These are phyloP conservation scores for Exophiala alcalophila DNA, from an alignment of 2,329 filamentous ascomycete species.

Conservation along the genomic window DNA sequence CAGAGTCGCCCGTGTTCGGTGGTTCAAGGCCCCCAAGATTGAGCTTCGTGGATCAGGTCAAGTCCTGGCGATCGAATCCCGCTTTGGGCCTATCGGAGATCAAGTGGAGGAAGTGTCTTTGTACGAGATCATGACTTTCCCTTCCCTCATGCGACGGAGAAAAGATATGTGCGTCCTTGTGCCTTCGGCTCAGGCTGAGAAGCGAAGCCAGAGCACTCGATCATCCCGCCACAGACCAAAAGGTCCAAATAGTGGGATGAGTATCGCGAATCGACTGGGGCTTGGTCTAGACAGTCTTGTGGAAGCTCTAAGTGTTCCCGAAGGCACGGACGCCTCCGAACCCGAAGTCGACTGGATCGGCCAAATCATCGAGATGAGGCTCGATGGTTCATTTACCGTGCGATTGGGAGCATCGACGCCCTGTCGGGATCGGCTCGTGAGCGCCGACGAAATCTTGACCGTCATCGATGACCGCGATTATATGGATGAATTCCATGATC, in stretches of 20 bases:
- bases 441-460: constrained; percentile 49
- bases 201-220: too few relatives aligned
- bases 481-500: constrained; percentile 35
- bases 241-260: neutral
- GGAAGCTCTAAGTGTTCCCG: too few relatives aligned
- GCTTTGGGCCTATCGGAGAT: constrained; percentile 43
- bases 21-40: constrained; percentile 47
- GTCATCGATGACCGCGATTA: constrained; percentile 38
- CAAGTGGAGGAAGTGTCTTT: constrained; percentile 53
- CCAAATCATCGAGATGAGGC: constrained; percentile 53
- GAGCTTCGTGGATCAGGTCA: constrained; percentile 35
- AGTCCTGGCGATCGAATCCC: constrained; percentile 43
- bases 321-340: neutral
- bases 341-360: constrained; percentile 51
- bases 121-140: constrained; percentile 55
- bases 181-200: constrained; percentile 11
- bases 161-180: constrained; percentile 52
- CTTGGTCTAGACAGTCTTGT: too few relatives aligned
- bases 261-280: neutral
- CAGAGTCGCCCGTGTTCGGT: constrained; percentile 55
- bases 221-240: too few relatives aligned
- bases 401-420: constrained; percentile 51
- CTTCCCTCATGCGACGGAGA: constrained; percentile 48
- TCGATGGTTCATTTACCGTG: constrained; percentile 54
- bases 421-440: constrained; percentile 51